A percentile compares a stretch with the other conserved stretches of the same genome.
Conservation (phyloP, 768 basidiomycete genomes). For the Lentinula detonsa region DNA sequence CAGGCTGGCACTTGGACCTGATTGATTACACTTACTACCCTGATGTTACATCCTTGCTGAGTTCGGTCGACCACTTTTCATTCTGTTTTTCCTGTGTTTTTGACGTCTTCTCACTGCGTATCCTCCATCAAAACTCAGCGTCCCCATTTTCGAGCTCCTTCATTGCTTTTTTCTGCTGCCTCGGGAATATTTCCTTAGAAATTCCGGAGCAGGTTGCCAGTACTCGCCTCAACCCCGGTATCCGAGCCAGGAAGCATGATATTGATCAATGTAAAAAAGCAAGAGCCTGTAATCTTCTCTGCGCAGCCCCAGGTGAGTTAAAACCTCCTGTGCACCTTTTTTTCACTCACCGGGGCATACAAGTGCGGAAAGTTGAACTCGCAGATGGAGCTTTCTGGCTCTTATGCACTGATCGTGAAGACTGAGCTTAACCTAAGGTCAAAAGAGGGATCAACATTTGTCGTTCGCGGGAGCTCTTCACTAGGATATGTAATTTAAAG, state of each 20-base stretch:
- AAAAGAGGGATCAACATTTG: background rate
- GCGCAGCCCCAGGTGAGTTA: background rate
- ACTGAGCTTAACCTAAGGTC: conserved; percentile 1
- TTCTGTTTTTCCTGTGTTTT: too few relatives aligned
- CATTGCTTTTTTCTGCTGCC: background rate
- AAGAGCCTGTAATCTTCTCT: background rate
- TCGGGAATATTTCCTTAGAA: background rate
- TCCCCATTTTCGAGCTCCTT: background rate
- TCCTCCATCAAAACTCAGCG: background rate
- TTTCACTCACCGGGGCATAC: background rate
- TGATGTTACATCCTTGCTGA: too few relatives aligned
- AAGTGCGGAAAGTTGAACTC: background rate
- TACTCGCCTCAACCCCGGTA: background rate
- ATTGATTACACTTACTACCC: background rate
- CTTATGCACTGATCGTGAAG: background rate
- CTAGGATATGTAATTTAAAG: background rate
- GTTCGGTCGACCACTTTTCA: too few relatives aligned
- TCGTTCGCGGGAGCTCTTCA: conserved; percentile 3
- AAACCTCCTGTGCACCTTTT: background rate
- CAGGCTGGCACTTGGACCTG: background rate
- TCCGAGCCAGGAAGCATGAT: background rate
- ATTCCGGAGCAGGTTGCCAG: background rate
- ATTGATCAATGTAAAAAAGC: background rate
- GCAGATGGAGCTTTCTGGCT: background rate
- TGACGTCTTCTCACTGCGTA: too few relatives aligned